Conservation (phyloP, 2,329 filamentous ascomycete species). For the Cladobotryum protrusum region DNA sequence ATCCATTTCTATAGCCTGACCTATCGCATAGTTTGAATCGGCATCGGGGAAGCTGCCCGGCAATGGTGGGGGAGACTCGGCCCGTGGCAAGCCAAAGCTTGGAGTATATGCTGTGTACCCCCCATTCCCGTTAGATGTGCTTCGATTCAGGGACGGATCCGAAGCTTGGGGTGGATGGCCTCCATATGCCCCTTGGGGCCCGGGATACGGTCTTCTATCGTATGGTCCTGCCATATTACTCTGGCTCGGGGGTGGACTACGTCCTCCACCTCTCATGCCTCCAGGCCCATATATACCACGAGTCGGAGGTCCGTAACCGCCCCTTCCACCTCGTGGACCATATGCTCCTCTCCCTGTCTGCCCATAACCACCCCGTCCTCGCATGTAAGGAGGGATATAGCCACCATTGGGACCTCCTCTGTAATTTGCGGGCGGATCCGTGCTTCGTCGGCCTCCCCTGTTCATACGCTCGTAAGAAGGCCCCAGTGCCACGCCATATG, state of each 20-base stretch:
- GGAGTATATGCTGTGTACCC: constrained; percentile 40
- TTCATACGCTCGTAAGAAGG: constrained; percentile 44
- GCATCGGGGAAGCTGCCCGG: constrained; percentile 36
- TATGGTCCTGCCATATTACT: constrained; percentile 28
- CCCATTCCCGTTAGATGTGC: constrained; percentile 25
- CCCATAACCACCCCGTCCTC: constrained; percentile 40
- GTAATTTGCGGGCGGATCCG: constrained; percentile 34
- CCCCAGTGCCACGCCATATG: constrained; percentile 41
- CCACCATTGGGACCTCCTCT: constrained; percentile 36
- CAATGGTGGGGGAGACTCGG: constrained; percentile 59
- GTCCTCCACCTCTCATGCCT: constrained; percentile 25
- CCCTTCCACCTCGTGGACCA: constrained; percentile 32
- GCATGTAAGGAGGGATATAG: constrained; percentile 30
- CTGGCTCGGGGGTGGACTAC: constrained; percentile 35
- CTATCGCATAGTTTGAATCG: constrained; percentile 30
- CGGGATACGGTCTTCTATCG: constrained; percentile 32
- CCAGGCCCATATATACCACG: constrained; percentile 26
- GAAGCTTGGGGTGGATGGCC: constrained; percentile 25
- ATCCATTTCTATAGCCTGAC: constrained; percentile 76
- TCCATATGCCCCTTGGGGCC: constrained; percentile 34
- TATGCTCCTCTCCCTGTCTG: constrained; percentile 38
- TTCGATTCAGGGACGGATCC: constrained; percentile 27
- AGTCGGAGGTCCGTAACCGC: constrained; percentile 26
- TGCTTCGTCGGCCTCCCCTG: constrained; percentile 48
- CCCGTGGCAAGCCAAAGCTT: constrained; percentile 47